phyloP scores from a whole-genome alignment of 495 filamentous ascomycete species.

The Penicillium dipodomyicola region DNA sequence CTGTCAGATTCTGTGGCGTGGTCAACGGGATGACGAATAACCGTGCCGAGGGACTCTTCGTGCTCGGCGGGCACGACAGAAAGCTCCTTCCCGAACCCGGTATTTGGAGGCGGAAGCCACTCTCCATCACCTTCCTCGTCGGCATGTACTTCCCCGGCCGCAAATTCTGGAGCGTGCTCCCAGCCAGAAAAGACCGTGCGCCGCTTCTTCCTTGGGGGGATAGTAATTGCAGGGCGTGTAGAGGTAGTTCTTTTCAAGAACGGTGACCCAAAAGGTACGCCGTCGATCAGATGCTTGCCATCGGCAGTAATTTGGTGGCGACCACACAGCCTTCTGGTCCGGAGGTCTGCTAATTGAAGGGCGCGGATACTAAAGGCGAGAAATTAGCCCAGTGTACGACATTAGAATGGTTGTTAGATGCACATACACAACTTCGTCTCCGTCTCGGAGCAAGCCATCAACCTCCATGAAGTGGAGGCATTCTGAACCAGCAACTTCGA shows the following conservation, averaged over 20 bases:
- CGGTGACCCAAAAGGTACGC: constrained; percentile 80
- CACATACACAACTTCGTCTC: constrained; percentile 79
- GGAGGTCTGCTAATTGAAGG: constrained; percentile 70
- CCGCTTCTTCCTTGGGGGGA: constrained; percentile 73
- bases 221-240: constrained; percentile 63
- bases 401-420: not conserved
- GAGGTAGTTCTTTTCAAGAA: constrained; percentile 54
- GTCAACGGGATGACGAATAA: constrained; percentile 40
- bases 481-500: constrained; percentile 80
- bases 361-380: constrained; percentile 67
- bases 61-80: constrained; percentile 28
- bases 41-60: constrained; percentile 40
- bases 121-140: constrained; percentile 40
- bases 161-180: constrained; percentile 24
- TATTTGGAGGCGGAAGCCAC: constrained; percentile 33
- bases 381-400: not conserved
- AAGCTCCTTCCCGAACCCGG: constrained; percentile 27
- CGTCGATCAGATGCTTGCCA: constrained; percentile 85
- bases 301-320: constrained; percentile 77
- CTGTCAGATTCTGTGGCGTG: constrained; percentile 33
- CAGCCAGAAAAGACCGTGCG: constrained; percentile 47
- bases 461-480: constrained; percentile 85
- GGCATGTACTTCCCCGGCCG: constrained; percentile 3
- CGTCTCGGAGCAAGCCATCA: constrained; percentile 67
- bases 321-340: constrained; percentile 70